phyloP scores from a whole-genome alignment of 805 yeast species.

The Sungouiella blattae region DNA sequence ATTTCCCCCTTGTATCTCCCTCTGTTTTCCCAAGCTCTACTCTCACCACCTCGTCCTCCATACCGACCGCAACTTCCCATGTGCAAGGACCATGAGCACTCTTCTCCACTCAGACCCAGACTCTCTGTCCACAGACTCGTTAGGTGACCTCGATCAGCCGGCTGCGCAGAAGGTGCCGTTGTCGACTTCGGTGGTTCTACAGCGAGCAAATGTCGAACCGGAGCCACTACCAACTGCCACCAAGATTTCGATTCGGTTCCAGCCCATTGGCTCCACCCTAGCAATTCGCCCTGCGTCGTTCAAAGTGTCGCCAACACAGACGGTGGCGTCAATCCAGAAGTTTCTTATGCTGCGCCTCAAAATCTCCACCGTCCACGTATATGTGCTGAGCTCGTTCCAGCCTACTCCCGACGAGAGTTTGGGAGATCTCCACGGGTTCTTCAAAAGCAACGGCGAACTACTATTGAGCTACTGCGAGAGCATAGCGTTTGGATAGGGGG shows the following conservation, averaged over 20 bases:
- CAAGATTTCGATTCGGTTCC: constrained; percentile 51
- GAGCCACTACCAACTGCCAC: not conserved
- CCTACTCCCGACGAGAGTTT: constrained; percentile 40
- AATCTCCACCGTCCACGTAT: constrained; percentile 24
- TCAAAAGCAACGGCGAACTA: constrained; percentile 33
- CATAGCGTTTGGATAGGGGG: constrained; percentile 39
- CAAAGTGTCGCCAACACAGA: constrained; percentile 45
- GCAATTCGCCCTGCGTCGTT: constrained; percentile 48
- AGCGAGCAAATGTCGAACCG: not conserved
- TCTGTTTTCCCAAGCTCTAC: too few species aligned
- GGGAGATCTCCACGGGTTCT: constrained; percentile 28
- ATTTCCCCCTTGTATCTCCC: too few species aligned
- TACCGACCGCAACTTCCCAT: not conserved
- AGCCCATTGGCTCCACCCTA: constrained; percentile 58
- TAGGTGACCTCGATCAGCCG: constrained; percentile 4
- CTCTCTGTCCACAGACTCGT: constrained; percentile 3
- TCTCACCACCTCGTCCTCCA: too few species aligned
- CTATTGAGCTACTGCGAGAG: constrained; percentile 36
- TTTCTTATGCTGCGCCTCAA: constrained; percentile 32
- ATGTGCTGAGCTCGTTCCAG: constrained; percentile 39
- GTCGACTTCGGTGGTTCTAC: constrained; percentile 6
- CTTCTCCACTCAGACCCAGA: constrained; percentile 11
- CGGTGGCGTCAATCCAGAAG: constrained; percentile 42
- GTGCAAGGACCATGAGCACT: constrained; percentile 1
- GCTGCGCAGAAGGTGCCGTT: constrained; percentile 7